Evolutionary conservation across 2,329 filamentous ascomycete species (phyloP).

Genomic region (Claviceps quebecensis): DNA sequence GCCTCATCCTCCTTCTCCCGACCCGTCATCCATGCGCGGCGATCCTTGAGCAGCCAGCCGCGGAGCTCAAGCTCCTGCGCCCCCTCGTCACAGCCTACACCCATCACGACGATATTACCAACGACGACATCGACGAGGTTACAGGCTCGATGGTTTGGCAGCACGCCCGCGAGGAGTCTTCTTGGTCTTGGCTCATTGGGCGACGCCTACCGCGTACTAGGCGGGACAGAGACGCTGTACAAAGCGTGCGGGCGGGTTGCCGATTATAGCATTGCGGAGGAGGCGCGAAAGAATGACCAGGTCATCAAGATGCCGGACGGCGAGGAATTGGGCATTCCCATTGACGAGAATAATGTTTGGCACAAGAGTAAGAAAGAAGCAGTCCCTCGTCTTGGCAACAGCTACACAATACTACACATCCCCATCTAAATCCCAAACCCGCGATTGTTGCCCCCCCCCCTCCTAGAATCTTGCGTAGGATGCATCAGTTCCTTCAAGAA

Average conservation of each 20-base stretch:
- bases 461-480: no score
- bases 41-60: slow-evolving; percentile 4
- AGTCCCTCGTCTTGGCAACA: neutral
- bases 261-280: slow-evolving; percentile 60
- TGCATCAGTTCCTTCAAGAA: no score
- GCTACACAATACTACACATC: slow-evolving; percentile 3
- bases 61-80: neutral
- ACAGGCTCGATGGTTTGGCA: slow-evolving; percentile 23
- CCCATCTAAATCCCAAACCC: neutral
- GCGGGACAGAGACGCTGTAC: slow-evolving; percentile 65
- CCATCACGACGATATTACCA: neutral
- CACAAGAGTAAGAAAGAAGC: slow-evolving; percentile 46
- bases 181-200: slow-evolving; percentile 21
- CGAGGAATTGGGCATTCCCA: slow-evolving; percentile 56
- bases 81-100: neutral
- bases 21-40: slow-evolving; percentile 10
- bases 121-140: slow-evolving; percentile 6
- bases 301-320: slow-evolving; percentile 62
- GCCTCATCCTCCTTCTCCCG: slow-evolving; percentile 12
- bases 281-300: slow-evolving; percentile 48
- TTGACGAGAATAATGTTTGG: slow-evolving; percentile 39
- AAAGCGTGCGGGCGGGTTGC: slow-evolving; percentile 59
- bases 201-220: slow-evolving; percentile 60
- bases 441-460: neutral
- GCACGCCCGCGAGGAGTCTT: slow-evolving; percentile 18